Evolutionary conservation across 2,329 filamentous ascomycete genomes (phyloP).

Genomic region (Phaeosphaeriaceae sp.): DNA sequence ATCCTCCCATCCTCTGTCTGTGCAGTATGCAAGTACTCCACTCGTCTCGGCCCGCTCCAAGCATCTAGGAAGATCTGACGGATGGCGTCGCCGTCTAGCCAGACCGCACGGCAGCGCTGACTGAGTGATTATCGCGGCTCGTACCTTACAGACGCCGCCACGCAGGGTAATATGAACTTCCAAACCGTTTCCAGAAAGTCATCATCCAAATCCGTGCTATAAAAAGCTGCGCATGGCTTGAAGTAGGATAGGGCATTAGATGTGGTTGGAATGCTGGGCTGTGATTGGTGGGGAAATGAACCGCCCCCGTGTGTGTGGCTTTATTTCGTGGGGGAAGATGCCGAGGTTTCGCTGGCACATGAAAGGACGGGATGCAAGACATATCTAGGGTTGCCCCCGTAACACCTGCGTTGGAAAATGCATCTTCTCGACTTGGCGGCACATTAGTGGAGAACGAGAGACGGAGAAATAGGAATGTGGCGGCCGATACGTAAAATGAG

Average conservation of each 20-base stretch:
- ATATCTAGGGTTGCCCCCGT: constrained; percentile 6
- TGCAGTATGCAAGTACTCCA: background rate
- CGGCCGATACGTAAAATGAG: background rate
- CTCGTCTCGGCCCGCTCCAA: constrained; percentile 1
- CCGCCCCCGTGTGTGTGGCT: background rate
- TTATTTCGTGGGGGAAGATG: background rate
- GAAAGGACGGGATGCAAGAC: constrained; percentile 1
- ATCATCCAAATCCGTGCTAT: background rate
- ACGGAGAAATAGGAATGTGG: constrained; percentile 4
- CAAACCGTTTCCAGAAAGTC: constrained; percentile 1
- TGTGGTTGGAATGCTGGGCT: background rate
- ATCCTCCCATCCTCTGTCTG: constrained; percentile 2
- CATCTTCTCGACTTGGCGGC: constrained; percentile 4
- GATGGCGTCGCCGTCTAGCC: constrained; percentile 1
- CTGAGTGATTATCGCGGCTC: background rate
- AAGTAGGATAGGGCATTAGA: background rate
- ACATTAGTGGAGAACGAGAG: background rate
- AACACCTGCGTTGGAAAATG: background rate
- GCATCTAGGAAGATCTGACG: constrained; percentile 1
- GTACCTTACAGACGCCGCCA: background rate
- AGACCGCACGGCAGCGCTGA: background rate
- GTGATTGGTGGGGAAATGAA: constrained; percentile 3
- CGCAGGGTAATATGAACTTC: background rate
- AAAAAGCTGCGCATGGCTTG: constrained; percentile 3
- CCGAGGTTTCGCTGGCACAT: constrained; percentile 4